Evolutionary conservation across 148 eudicot genomes (phyloP), one percentile per base, ranked within the genome.

Genomic region (Simmondsia chinensis): DNA sequence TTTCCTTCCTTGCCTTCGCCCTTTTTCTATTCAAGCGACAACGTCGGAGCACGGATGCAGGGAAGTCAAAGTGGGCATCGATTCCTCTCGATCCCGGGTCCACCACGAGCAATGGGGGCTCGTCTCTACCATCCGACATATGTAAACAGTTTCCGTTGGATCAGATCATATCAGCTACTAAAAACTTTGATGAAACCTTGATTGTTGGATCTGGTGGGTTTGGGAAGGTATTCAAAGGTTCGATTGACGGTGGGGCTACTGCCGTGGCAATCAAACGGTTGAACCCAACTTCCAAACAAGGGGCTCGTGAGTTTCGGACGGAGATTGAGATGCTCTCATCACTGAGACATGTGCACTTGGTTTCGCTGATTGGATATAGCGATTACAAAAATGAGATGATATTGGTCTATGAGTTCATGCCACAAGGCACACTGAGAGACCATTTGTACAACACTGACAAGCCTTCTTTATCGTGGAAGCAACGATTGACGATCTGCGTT

Each of bases 171-270:
- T 22, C 47, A 16, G 65, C 65, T 17, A 66, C 65, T 0, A n/a
- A 12, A 18, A 56, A 59, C 33, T 66, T 59, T 21, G 63, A 54
- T 23, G 65, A 59, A 1, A 2, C 44, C 3, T 39, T 23, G 1
- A 23, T 66, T 9, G 19, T 66, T 8, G 71, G 71, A 0, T 28
- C 13, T 0, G 71, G 71, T 13, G 71, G 65, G 3, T 59, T 59
- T n/a, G 71, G 65, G 4, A 59, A 47, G 12, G 71, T 66, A 2
- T 66, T 59, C 35, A 66, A 48, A 34, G 71, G 71, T 3, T 14
- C 42, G 0, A 32, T 66, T 0, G 52, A 39, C 6, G 32, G 20
- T 33, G 65, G 46, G 10, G 52, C 46, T 6, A 51, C 46, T 16
- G 9, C 3, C 2, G 71, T 59, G 7, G 71, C 65, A n/a, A 36